Evolutionary conservation across 1,284 basidiomycete genomes (phyloP).

Genomic region (Cryptococcus hybrid): DNA sequence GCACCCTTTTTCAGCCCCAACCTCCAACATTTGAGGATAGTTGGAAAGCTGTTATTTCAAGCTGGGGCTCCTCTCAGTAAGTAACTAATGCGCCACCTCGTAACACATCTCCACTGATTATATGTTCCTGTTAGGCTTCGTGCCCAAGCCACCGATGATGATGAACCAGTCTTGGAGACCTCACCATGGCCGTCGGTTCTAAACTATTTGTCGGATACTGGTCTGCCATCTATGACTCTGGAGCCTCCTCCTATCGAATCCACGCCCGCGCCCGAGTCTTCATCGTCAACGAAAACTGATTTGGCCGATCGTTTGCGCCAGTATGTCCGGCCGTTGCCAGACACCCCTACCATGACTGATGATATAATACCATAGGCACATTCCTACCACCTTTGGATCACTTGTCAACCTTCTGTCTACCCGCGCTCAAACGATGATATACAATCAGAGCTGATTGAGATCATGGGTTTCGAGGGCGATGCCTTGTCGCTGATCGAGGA

Average conservation of each 20-base stretch:
- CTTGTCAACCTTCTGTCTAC: conserved; percentile 38
- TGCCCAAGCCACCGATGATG: conserved; percentile 2
- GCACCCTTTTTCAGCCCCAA: conserved; percentile 5
- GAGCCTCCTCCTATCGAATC: background rate
- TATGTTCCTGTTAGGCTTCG: background rate
- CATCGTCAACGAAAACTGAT: background rate
- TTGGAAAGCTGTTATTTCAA: conserved; percentile 12
- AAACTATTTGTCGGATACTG: conserved; percentile 8
- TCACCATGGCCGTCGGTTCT: conserved; percentile 19
- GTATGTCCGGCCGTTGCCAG: background rate
- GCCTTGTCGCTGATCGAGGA: conserved; percentile 48
- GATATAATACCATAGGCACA: conserved; percentile 18
- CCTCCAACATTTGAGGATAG: conserved; percentile 2
- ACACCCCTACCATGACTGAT: background rate
- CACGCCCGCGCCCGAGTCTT: background rate
- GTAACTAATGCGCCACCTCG: background rate
- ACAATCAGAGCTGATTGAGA: conserved; percentile 72
- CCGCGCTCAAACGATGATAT: conserved; percentile 62
- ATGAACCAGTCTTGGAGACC: conserved; percentile 8
- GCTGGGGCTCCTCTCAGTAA: conserved; percentile 5
- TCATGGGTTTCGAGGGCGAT: conserved; percentile 78
- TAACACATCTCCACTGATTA: background rate
- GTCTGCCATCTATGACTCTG: background rate
- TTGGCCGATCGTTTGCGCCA: conserved; percentile 8
- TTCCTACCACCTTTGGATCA: conserved; percentile 26